Conservation (phyloP, 331 rosid genomes). For the Phaseolus coccineus region DNA sequence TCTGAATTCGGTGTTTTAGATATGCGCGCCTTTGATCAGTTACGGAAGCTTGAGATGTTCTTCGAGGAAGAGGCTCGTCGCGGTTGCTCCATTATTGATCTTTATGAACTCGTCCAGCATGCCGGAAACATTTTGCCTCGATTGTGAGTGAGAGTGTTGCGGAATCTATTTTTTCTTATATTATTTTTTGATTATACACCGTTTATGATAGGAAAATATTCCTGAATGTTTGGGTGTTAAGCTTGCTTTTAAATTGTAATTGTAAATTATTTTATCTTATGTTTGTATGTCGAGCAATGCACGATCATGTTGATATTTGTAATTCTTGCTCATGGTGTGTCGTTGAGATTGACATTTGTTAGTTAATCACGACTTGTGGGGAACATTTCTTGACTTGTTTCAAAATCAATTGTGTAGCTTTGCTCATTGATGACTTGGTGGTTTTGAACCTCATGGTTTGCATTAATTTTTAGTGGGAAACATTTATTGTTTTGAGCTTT, state of each 20-base stretch:
- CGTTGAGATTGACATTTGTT: slow-evolving; percentile 26
- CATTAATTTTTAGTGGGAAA: not conserved
- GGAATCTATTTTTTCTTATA: not conserved
- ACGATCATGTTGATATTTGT: not conserved
- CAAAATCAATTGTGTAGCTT: slow-evolving; percentile 11
- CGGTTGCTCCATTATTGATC: slow-evolving; percentile 96
- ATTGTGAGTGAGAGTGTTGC: slow-evolving; percentile 62
- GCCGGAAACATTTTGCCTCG: slow-evolving; percentile 98
- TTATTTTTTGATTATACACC: not conserved
- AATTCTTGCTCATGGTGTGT: slow-evolving; percentile 1
- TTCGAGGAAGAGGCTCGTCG: slow-evolving; percentile 98
- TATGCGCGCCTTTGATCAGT: slow-evolving; percentile 98
- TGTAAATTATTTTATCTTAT: not conserved
- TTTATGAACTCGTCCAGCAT: slow-evolving; percentile 97
- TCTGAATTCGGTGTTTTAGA: slow-evolving; percentile 55
- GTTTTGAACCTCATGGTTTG: slow-evolving; percentile 1
- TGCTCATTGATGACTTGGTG: not conserved
- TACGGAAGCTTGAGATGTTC: slow-evolving; percentile 94
- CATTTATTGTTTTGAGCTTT: not conserved
- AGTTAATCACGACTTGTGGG: slow-evolving; percentile 1
- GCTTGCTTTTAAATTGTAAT: not conserved
- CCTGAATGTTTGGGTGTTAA: slow-evolving; percentile 2
- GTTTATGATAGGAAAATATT: not conserved
- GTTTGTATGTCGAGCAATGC: not conserved
- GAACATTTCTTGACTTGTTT: slow-evolving; percentile 29